These are phyloP conservation scores for Musa balbisiana DNA, from an alignment of 202 grass and related monocot species.

Conservation along the genomic window DNA sequence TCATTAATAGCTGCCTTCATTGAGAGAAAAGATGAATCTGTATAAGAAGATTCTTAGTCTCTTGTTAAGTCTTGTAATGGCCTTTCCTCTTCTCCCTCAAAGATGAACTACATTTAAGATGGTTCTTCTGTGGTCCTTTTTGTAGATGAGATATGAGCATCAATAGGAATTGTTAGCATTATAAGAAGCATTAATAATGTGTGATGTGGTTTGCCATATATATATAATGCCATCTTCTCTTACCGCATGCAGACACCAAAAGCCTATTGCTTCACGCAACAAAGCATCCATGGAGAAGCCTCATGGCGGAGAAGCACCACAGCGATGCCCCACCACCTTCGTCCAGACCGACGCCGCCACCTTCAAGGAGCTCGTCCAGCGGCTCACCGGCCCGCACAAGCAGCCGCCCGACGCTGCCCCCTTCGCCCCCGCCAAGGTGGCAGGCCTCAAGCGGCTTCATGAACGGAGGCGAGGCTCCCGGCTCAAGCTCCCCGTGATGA, in stretches of 20 bases:
- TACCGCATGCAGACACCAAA: not conserved
- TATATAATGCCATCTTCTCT: not conserved
- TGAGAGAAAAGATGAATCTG: no score
- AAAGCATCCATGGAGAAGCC: not conserved
- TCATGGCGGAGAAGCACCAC: not conserved
- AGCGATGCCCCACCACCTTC: slow-evolving; percentile 6
- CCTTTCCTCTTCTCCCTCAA: no score
- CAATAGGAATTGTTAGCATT: no score
- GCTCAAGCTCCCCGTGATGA: slow-evolving; percentile 24
- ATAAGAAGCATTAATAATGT: no score
- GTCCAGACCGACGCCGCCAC: slow-evolving; percentile 23
- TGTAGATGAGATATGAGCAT: no score
- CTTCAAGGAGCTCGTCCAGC: slow-evolving; percentile 50
- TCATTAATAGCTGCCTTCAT: no score
- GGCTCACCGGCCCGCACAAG: slow-evolving; percentile 30
- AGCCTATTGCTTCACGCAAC: slow-evolving; percentile 6
- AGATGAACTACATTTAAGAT: no score
- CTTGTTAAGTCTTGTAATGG: no score
- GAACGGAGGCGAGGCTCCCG: slow-evolving; percentile 5
- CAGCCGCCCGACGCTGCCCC: not conserved
- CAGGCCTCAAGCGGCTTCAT: slow-evolving; percentile 23
- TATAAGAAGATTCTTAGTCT: no score
- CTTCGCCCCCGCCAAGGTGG: not conserved
- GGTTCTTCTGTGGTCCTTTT: no score
- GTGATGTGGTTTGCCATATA: no score